These are phyloP conservation scores for Phytophthora multivora DNA, from an alignment of 352 stramenopile genomes.

Conservation along the genomic window DNA sequence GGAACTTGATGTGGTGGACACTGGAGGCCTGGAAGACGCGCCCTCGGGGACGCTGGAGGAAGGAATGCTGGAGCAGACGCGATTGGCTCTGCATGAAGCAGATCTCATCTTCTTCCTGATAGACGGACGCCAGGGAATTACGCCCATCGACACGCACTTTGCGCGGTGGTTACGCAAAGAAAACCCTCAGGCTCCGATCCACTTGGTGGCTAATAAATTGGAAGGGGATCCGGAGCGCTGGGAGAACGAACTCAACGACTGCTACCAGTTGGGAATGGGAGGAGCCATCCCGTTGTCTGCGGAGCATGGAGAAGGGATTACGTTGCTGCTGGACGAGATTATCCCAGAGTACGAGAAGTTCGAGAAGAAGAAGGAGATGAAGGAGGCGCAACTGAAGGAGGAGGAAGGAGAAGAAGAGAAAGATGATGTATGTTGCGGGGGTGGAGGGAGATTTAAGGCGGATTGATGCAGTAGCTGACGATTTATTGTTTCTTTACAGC, in stretches of 20 bases:
- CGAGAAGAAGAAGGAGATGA: slow-evolving; percentile 54
- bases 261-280: slow-evolving; percentile 75
- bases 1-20: slow-evolving; percentile 87
- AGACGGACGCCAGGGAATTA: slow-evolving; percentile 79
- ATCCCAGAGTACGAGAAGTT: slow-evolving; percentile 74
- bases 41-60: slow-evolving; percentile 67
- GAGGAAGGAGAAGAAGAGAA: slow-evolving; percentile 46
- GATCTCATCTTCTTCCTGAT: slow-evolving; percentile 85
- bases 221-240: slow-evolving; percentile 73
- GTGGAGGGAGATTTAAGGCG: no score
- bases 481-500: slow-evolving; percentile 30
- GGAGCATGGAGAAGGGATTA: slow-evolving; percentile 79
- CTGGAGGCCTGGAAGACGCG: slow-evolving; percentile 75
- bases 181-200: slow-evolving; percentile 61
- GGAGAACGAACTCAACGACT: slow-evolving; percentile 75
- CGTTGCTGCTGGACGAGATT: slow-evolving; percentile 70
- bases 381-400: slow-evolving; percentile 29
- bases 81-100: slow-evolving; percentile 74
- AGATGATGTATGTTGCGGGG: slow-evolving; percentile 62
- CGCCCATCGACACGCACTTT: slow-evolving; percentile 82
- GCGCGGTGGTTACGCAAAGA: slow-evolving; percentile 72
- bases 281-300: slow-evolving; percentile 73
- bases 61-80: slow-evolving; percentile 82
- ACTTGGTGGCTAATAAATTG: slow-evolving; percentile 82
- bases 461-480: not conserved